Conservation (phyloP, 2,329 filamentous ascomycete species). For the Pseudocercospora eumusae region DNA sequence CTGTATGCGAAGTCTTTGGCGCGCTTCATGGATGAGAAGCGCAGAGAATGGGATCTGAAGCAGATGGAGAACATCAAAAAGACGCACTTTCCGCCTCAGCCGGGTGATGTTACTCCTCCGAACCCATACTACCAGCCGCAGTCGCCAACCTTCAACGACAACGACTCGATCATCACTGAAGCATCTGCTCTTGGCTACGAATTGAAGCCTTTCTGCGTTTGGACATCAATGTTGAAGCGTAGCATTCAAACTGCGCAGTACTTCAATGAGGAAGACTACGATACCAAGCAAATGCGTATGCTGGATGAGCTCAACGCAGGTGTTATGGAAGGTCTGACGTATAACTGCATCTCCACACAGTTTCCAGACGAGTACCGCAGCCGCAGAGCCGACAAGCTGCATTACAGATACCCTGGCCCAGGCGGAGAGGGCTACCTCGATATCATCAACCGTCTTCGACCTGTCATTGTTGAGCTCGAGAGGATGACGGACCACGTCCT, state of each 20-base stretch:
- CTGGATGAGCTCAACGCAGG: constrained; percentile 95
- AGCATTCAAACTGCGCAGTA: constrained; percentile 84
- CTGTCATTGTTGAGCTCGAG: constrained; percentile 96
- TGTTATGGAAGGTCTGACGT: constrained; percentile 91
- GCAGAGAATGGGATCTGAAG: constrained; percentile 77
- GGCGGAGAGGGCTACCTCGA: constrained; percentile 96
- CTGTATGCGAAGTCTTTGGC: constrained; percentile 78
- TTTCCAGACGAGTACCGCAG: constrained; percentile 79
- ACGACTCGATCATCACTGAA: constrained; percentile 22
- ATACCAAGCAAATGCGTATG: constrained; percentile 72
- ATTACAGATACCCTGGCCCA: constrained; percentile 93
- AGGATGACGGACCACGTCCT: constrained; percentile 94
- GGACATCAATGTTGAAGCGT: constrained; percentile 95
- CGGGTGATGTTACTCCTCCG: constrained; percentile 89
- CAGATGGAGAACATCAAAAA: constrained; percentile 76
- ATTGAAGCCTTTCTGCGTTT: constrained; percentile 88
- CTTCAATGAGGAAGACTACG: constrained; percentile 94
- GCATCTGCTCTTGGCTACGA: constrained; percentile 48
- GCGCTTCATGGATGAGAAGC: constrained; percentile 78
- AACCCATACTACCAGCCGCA: constrained; percentile 76
- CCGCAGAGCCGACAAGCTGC: constrained; percentile 82
- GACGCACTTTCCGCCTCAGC: constrained; percentile 82
- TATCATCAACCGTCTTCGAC: constrained; percentile 89
- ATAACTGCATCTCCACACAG: constrained; percentile 79
- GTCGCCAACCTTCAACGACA: constrained; percentile 22